These are phyloP conservation scores for Scheffersomyces coipomensis DNA, from an alignment of 805 yeast species.

Conservation along the genomic window DNA sequence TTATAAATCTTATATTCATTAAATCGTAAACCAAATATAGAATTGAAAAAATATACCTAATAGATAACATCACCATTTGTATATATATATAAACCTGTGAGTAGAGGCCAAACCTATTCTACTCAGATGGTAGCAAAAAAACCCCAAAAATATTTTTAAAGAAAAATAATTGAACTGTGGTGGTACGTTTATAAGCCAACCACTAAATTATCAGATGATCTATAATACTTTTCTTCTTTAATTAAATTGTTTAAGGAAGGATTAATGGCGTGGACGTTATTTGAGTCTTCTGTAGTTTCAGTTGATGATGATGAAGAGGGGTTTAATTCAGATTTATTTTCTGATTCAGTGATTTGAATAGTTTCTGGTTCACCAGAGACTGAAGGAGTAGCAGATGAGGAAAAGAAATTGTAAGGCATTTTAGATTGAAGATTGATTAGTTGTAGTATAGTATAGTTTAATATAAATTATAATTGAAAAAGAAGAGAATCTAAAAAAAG, in stretches of 20 bases:
- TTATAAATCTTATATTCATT: no score
- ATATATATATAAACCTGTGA: no score
- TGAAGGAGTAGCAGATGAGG: neutral
- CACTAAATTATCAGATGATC: slow-evolving; percentile 24
- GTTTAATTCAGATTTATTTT: no score
- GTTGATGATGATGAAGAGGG: neutral
- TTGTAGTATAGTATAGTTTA: no score
- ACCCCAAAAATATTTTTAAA: no score
- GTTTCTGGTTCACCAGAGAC: neutral
- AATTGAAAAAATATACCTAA: neutral
- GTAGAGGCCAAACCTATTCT: no score
- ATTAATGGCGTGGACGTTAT: neutral
- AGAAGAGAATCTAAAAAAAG: neutral
- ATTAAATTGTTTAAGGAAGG: slow-evolving; percentile 6
- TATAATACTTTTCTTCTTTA: slow-evolving; percentile 19
- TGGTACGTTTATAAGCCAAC: slow-evolving; percentile 14
- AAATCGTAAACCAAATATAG: no score
- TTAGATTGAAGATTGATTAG: neutral
- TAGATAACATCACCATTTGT: neutral
- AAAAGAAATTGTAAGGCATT: neutral
- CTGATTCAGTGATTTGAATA: neutral
- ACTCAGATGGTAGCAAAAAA: no score
- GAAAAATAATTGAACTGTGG: neutral
- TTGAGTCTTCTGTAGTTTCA: no score
- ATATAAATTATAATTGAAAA: neutral